Base-by-base conservation (phyloP, 306 rosid genomes). In the Amphicarpaea edgeworthii region DNA sequence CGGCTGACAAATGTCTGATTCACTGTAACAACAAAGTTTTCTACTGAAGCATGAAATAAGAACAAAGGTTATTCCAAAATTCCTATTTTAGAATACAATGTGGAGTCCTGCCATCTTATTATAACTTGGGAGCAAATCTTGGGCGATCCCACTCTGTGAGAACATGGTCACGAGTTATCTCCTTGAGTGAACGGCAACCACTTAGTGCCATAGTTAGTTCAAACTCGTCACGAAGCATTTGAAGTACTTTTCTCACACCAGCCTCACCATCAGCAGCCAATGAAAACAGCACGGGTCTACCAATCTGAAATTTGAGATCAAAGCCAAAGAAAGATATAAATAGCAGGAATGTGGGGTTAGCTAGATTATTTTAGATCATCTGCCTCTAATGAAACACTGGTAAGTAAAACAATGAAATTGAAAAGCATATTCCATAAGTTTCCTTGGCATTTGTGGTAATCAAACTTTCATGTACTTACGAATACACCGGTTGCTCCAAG, bases 401-500 rank as follows among this genome's bases (percentile, higher is more conserved):
- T 21, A 50, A 63, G 43, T 21, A 50, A 63, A 62, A 15, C 34
- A 63, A 38, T 9, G 15, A 38, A 19, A 34, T 14, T 0, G 3
- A 61, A 34, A 34, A 37, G 69, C 69, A 38, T 17, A 37, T 16
- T 63, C 37, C 58, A 54, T 8, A 12, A 30, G 24, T 42, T 74
- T 50, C 47, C 45, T n/a, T 73, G 69, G 57, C 43, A 58, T 43
- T 73, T 41, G 24, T 26, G 67, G 67, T 17, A 55, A 68, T 37
- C 59, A 70, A 47, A 58, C 9, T 47, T 28, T 70, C 43, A 17
- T 69, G 14, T 53, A 67, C 99, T 90, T 75, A 96, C 99, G 75
- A 96, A 96, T 65, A 92, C 70, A 43, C 99, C 97, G 2, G 96
- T 81, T 47, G 99, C 99, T 61, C 99, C 99, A 0, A 96, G 93